Percentiles rank a stretch among this genome's conserved stretches.
phyloP scores from a whole-genome alignment of 2,329 filamentous ascomycete species.

The Apiospora phragmitis region DNA sequence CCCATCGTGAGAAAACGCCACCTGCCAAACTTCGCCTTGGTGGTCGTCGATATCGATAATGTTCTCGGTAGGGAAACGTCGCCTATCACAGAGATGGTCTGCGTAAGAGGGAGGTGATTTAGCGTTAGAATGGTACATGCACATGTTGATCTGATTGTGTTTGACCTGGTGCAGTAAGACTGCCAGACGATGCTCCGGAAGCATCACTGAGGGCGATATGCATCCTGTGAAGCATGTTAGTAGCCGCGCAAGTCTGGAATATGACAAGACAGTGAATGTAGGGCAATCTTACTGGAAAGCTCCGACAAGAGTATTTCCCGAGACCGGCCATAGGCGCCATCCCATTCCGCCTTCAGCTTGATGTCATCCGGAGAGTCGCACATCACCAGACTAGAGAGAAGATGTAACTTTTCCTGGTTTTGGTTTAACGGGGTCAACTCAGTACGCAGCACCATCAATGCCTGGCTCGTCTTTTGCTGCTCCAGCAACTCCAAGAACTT shows the following conservation, averaged over 20 bases:
- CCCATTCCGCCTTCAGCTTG: slow-evolving; percentile 77
- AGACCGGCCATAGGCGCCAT: slow-evolving; percentile 75
- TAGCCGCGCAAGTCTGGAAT: not conserved
- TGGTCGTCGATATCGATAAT: slow-evolving; percentile 72
- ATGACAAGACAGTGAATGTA: not conserved
- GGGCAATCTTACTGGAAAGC: slow-evolving; percentile 68
- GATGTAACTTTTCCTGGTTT: slow-evolving; percentile 75
- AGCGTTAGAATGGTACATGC: slow-evolving; percentile 84
- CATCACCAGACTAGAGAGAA: slow-evolving; percentile 89
- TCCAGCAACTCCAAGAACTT: slow-evolving; percentile 94
- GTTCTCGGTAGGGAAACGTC: slow-evolving; percentile 74
- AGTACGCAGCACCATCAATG: slow-evolving; percentile 79
- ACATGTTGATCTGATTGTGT: slow-evolving; percentile 76
- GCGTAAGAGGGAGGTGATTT: slow-evolving; percentile 81
- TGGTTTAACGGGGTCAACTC: slow-evolving; percentile 86
- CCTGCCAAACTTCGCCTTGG: slow-evolving; percentile 84
- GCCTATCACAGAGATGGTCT: slow-evolving; percentile 80
- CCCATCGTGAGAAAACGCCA: slow-evolving; percentile 88
- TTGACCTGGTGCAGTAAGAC: slow-evolving; percentile 82
- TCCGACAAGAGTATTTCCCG: slow-evolving; percentile 75
- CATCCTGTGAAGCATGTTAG: slow-evolving; percentile 57
- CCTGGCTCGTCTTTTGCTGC: slow-evolving; percentile 67
- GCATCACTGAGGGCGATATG: slow-evolving; percentile 95
- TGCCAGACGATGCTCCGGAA: slow-evolving; percentile 86
- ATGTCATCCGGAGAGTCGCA: slow-evolving; percentile 77